A percentile compares a stretch with the other conserved stretches of the same genome.
Conservation (phyloP, 768 basidiomycete genomes). For the Krasilnikovozyma curviuscula region DNA sequence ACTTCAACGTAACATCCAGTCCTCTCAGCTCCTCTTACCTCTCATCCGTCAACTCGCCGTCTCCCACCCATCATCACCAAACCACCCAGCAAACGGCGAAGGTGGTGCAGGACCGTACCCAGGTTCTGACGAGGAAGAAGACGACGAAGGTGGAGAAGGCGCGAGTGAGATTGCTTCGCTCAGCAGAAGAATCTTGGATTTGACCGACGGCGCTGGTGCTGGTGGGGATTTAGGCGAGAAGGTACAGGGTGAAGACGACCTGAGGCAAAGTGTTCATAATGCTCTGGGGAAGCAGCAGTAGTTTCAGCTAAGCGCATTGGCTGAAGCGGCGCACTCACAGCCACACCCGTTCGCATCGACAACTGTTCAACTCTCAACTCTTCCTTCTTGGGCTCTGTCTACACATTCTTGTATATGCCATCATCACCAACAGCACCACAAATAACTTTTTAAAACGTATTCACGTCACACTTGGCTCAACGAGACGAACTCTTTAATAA, state of each 20-base stretch:
- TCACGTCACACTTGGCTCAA: too few species aligned
- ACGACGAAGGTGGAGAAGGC: conserved; percentile 34
- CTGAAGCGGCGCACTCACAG: too few species aligned
- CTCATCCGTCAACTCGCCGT: conserved; percentile 67
- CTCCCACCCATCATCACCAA: conserved; percentile 19
- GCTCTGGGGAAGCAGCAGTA: conserved; percentile 46
- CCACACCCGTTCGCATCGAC: too few species aligned
- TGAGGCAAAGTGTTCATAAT: conserved; percentile 61
- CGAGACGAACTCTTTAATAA: too few species aligned
- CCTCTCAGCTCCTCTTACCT: conserved; percentile 57
- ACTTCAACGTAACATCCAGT: conserved; percentile 74
- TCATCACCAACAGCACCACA: too few species aligned
- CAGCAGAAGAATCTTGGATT: conserved; percentile 64
- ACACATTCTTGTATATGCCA: too few species aligned
- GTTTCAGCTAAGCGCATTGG: too few species aligned
- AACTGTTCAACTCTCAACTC: too few species aligned
- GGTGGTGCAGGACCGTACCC: conserved; percentile 39
- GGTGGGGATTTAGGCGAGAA: conserved; percentile 20
- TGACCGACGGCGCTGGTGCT: conserved; percentile 56
- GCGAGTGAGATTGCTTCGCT: conserved; percentile 79
- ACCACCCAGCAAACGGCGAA: conserved; percentile 1
- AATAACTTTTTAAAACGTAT: too few species aligned
- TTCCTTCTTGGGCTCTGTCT: too few species aligned
- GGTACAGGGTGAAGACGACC: conserved; percentile 32
- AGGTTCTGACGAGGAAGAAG: conserved; percentile 56